These are phyloP conservation scores for Ensete ventricosum DNA, from an alignment of 176 grass and related monocot genomes.

Conservation along the genomic window DNA sequence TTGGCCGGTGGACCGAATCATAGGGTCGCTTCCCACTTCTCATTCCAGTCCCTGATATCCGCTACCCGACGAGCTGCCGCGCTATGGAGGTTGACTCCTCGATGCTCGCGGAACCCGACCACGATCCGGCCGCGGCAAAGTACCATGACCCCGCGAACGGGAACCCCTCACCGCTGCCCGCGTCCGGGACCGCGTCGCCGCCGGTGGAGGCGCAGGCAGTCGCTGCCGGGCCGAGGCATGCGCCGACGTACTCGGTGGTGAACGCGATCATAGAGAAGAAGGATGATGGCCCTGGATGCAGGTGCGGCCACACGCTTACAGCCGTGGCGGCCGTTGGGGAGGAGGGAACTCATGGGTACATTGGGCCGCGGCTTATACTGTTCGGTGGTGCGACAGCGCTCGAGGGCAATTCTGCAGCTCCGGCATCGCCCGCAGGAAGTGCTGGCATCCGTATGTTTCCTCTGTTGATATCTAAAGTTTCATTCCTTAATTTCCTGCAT, in stretches of 20 bases:
- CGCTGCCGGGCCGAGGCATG: slow-evolving; percentile 44
- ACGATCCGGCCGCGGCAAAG: slow-evolving; percentile 28
- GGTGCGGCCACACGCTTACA: slow-evolving; percentile 90
- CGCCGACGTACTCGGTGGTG: slow-evolving; percentile 64
- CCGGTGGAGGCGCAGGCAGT: slow-evolving; percentile 22
- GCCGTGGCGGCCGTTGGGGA: slow-evolving; percentile 76
- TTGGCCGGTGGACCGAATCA: neutral
- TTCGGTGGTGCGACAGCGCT: slow-evolving; percentile 89
- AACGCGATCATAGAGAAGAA: slow-evolving; percentile 85
- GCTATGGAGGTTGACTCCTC: slow-evolving; percentile 79
- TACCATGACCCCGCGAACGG: slow-evolving; percentile 11
- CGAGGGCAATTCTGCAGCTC: slow-evolving; percentile 83
- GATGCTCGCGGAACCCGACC: slow-evolving; percentile 64
- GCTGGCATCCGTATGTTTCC: slow-evolving; percentile 82
- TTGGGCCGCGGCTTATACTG: slow-evolving; percentile 66
- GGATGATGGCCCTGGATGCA: slow-evolving; percentile 80
- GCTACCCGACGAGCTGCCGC: neutral
- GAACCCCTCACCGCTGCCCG: slow-evolving; percentile 25
- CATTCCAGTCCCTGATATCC: slow-evolving; percentile 19
- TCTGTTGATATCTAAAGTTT: slow-evolving; percentile 17
- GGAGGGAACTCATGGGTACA: slow-evolving; percentile 65
- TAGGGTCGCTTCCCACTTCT: neutral
- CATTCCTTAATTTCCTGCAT: slow-evolving; percentile 8
- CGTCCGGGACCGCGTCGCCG: slow-evolving; percentile 30
- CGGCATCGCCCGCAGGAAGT: slow-evolving; percentile 65